A percentile compares a stretch with the other conserved stretches of the same genome.
Evolutionary conservation across 805 yeast species (phyloP).

Genomic region (Vanderwaltozyma tropicalis): DNA sequence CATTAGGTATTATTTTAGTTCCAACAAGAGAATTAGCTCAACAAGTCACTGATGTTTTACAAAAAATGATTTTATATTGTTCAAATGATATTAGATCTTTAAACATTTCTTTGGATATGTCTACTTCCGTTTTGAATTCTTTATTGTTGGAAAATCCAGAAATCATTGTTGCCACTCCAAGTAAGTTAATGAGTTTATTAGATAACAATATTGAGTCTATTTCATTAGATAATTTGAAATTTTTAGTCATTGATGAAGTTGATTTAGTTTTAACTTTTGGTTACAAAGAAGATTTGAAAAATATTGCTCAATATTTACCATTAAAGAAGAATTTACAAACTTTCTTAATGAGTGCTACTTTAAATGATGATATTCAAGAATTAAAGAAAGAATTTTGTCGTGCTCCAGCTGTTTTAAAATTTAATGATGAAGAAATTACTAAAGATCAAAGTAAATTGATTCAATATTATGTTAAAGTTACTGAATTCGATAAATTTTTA

Average conservation of each 20-base stretch:
- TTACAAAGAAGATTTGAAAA: conserved; percentile 71
- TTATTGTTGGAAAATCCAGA: conserved; percentile 68
- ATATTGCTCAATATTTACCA: conserved; percentile 56
- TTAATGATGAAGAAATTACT: conserved; percentile 57
- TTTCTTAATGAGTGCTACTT: conserved; percentile 92
- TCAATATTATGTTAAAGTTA: conserved; percentile 79
- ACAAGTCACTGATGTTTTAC: conserved; percentile 68
- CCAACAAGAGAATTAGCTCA: conserved; percentile 89
- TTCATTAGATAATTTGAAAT: conserved; percentile 47
- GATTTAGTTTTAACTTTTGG: conserved; percentile 87
- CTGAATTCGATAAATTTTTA: conserved; percentile 85
- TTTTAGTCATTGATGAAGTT: conserved; percentile 87
- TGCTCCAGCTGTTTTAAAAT: conserved; percentile 66
- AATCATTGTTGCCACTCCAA: conserved; percentile 78
- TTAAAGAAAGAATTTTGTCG: conserved; percentile 73
- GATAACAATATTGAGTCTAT: conserved; percentile 38
- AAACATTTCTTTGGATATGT: conserved; percentile 52
- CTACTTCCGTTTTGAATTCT: conserved; percentile 62
- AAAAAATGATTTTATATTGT: conserved; percentile 59
- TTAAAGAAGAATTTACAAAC: conserved; percentile 70
- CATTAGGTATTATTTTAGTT: conserved; percentile 63
- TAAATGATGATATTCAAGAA: conserved; percentile 73
- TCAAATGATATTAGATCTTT: conserved; percentile 52
- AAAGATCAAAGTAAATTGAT: conserved; percentile 48
- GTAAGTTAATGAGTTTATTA: conserved; percentile 51